Percentiles rank a stretch among this genome's conserved stretches.
Conservation (phyloP, 2,329 filamentous ascomycete species). For the Fusarium nelsonii region DNA sequence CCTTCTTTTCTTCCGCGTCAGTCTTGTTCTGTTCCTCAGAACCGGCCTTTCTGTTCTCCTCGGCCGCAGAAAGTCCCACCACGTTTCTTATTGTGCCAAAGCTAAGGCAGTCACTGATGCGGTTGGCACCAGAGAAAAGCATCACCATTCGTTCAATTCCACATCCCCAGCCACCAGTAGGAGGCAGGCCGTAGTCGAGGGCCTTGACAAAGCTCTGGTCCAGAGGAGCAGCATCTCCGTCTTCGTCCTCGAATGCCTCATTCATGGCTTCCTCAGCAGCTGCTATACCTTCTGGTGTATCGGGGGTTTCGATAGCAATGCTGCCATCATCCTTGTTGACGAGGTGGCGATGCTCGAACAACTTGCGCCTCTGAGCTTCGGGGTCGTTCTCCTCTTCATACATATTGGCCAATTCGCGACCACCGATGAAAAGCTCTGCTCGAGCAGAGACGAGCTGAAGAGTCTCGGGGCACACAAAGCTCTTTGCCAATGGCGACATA, state of each 20-base stretch:
- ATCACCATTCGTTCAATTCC: conserved; percentile 92
- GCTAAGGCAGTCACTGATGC: conserved; percentile 86
- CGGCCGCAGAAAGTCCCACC: conserved; percentile 62
- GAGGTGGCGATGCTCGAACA: conserved; percentile 66
- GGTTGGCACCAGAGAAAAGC: conserved; percentile 82
- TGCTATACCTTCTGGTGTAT: conserved; percentile 15
- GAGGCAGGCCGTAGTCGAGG: conserved; percentile 90
- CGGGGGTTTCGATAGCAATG: conserved; percentile 48
- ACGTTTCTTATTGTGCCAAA: conserved; percentile 87
- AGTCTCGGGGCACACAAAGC: conserved; percentile 76
- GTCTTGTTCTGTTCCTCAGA: conserved; percentile 21
- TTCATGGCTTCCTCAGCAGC: conserved; percentile 13
- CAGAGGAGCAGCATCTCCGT: conserved; percentile 60
- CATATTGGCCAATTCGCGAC: conserved; percentile 90
- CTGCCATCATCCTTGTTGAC: conserved; percentile 53
- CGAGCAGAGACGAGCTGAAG: conserved; percentile 82
- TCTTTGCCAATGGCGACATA: conserved; percentile 92
- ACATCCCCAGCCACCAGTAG: conserved; percentile 96
- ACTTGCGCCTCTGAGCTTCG: conserved; percentile 85
- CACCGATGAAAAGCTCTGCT: conserved; percentile 85
- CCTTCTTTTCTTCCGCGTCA: conserved; percentile 45
- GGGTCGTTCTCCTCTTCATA: conserved; percentile 99
- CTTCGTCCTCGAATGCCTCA: conserved; percentile 53
- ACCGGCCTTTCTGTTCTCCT: conserved; percentile 44
- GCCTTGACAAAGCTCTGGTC: conserved; percentile 89